Evolutionary conservation across 2,329 filamentous ascomycete genomes (phyloP), one percentile per base, ranked within the genome.

Genomic region (Penicillium decumbens): DNA sequence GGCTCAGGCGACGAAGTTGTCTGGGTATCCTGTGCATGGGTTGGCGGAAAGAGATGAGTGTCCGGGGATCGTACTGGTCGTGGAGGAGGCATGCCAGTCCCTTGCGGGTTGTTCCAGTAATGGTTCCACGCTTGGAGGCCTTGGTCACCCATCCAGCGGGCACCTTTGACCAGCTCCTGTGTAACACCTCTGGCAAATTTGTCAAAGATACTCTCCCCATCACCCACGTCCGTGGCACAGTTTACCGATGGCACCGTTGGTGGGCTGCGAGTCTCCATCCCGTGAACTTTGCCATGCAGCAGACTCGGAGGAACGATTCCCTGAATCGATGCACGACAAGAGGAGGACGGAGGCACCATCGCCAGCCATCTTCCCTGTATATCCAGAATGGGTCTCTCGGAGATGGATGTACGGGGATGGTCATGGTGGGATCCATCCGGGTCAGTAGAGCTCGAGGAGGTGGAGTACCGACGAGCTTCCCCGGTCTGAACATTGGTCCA

Each of bases 401-500:
- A 54, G 43, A 54, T 53, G 6, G 57, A 54, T 9, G 54, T 49
- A 5, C 64, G 59, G 13, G 67, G 66, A 10, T 65, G 63, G 42
- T 74, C 73, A 24, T 65, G 65, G 33, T 70, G 69, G 49, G 70
- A 69, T 25, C 68, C 69, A 51, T 74, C 72, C 9, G 68, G 64
- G 49, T 75, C 74, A 13, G 73, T 73, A 23, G 73, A 74, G 46
- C 63, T 71, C 10, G 72, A 75, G 18, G 75, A 76, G 10, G 68
- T 69, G 10, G 75, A 77, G 49, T 75, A 72, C 50, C 74, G 68
- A 41, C 74, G 67, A 25, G 61, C 55, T 44, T 73, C 66, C 38
- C 65, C 66, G 12, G 66, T 80, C 64, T 93, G 88, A 25, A 95
- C 75, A 39, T 84, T 85, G 0, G 93, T 96, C 93, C 93, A 98